phyloP scores from a whole-genome alignment of 352 stramenopile species.

The Globisporangium heterothallicum region DNA sequence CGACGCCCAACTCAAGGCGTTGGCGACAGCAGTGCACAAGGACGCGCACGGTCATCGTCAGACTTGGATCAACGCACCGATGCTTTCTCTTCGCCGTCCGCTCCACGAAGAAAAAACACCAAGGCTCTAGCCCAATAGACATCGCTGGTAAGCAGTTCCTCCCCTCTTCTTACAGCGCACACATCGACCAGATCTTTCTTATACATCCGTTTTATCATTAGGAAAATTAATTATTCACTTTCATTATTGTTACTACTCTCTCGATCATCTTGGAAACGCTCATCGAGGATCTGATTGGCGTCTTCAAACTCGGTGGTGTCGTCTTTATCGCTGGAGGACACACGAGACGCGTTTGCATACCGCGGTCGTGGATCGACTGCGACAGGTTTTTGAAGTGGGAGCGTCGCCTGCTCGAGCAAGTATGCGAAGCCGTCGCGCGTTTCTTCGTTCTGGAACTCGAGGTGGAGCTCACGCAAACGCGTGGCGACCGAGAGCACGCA shows the following conservation, averaged over 20 bases:
- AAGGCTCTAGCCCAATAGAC: slow-evolving; percentile 15
- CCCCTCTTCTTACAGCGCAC: not conserved
- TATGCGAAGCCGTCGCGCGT: slow-evolving; percentile 62
- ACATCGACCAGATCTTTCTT: not conserved
- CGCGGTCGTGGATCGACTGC: slow-evolving; percentile 3
- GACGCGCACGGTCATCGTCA: slow-evolving; percentile 18
- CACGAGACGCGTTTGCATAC: slow-evolving; percentile 11
- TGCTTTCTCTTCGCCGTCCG: slow-evolving; percentile 20
- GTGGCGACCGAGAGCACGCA: slow-evolving; percentile 60
- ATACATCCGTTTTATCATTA: not conserved
- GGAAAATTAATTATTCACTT: slow-evolving; percentile 13
- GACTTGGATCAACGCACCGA: slow-evolving; percentile 23
- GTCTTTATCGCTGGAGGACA: slow-evolving; percentile 13
- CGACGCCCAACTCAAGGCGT: slow-evolving; percentile 11
- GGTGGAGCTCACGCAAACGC: slow-evolving; percentile 57
- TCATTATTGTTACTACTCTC: slow-evolving; percentile 10
- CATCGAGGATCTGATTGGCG: slow-evolving; percentile 3
- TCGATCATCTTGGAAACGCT: not conserved
- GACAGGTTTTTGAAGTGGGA: slow-evolving; percentile 27
- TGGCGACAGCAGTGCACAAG: slow-evolving; percentile 7
- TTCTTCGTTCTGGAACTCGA: slow-evolving; percentile 66
- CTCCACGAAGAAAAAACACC: slow-evolving; percentile 20
- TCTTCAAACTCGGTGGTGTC: slow-evolving; percentile 11
- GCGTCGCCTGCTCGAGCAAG: slow-evolving; percentile 56
- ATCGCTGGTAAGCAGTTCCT: slow-evolving; percentile 1